Evolutionary conservation across 805 yeast genomes (phyloP).

Genomic region (Zygotorulaspora chibaensis): DNA sequence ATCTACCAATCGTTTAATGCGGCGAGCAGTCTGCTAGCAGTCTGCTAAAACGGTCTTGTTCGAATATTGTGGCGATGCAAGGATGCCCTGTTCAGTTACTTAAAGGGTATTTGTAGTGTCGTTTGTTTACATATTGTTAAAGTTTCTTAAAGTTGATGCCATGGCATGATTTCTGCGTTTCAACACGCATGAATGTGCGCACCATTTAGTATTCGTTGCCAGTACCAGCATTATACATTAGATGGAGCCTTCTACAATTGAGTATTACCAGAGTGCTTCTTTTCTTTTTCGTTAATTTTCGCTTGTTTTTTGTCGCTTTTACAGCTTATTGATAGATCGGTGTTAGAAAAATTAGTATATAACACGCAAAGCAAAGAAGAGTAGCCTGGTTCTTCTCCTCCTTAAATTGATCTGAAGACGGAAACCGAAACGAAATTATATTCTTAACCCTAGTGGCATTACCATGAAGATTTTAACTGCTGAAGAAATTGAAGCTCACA

Average conservation of each 20-base stretch:
- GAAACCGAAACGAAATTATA: too few species aligned
- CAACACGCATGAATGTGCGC: not conserved
- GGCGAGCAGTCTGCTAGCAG: too few species aligned
- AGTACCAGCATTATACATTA: not conserved
- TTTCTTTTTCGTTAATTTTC: not conserved
- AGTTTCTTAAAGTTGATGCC: not conserved
- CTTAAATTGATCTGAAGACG: too few species aligned
- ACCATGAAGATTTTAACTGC: slow-evolving; percentile 63
- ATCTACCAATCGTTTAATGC: too few species aligned
- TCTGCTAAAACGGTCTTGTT: too few species aligned
- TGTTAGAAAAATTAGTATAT: not conserved
- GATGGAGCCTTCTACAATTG: too few species aligned
- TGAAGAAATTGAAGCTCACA: slow-evolving; percentile 66
- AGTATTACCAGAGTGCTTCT: not conserved
- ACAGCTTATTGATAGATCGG: not conserved
- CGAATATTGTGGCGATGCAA: too few species aligned
- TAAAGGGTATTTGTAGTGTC: not conserved
- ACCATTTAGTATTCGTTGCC: not conserved
- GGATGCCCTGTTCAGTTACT: not conserved
- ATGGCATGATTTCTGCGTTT: not conserved
- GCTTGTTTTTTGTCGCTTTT: not conserved
- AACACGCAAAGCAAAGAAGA: not conserved
- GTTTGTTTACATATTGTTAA: not conserved
- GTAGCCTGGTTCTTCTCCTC: not conserved
- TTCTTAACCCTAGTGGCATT: not conserved